A percentile compares a stretch with the other conserved stretches of the same genome.
These are phyloP conservation scores for Boeremia lycopersici DNA, from an alignment of 2,329 filamentous ascomycete genomes.

Conservation along the genomic window DNA sequence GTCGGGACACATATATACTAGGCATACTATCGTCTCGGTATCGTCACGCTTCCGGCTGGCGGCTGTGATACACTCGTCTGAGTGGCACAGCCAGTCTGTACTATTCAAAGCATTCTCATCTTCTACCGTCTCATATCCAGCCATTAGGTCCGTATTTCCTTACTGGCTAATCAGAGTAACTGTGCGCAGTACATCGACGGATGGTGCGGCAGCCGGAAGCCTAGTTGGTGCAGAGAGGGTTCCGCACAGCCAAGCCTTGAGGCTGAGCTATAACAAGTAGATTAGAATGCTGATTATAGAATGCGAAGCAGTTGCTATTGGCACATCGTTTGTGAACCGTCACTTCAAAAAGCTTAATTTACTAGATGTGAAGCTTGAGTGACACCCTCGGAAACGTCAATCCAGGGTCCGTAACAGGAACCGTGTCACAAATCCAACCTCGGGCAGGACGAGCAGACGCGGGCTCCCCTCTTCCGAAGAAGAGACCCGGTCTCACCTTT, in stretches of 20 bases:
- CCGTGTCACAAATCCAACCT: slow-evolving; percentile 3
- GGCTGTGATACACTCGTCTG: slow-evolving; percentile 10
- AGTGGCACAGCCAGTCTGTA: background rate
- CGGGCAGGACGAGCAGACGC: background rate
- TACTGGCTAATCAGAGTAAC: slow-evolving; percentile 11
- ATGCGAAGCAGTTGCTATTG: background rate
- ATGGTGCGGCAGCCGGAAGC: slow-evolving; percentile 18
- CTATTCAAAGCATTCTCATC: slow-evolving; percentile 11
- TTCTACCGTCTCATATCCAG: slow-evolving; percentile 15
- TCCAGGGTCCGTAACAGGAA: slow-evolving; percentile 4
- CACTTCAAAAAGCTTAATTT: slow-evolving; percentile 6
- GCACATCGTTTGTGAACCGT: background rate
- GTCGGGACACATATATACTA: slow-evolving; percentile 2
- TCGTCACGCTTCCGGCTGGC: background rate
- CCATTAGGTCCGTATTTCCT: slow-evolving; percentile 21
- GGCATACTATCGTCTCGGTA: slow-evolving; percentile 6
- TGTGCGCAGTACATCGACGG: slow-evolving; percentile 22
- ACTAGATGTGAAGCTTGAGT: slow-evolving; percentile 10
- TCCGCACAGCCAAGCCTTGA: slow-evolving; percentile 13
- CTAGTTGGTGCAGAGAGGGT: slow-evolving; percentile 9
- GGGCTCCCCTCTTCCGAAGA: background rate
- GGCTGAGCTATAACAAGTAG: slow-evolving; percentile 12
- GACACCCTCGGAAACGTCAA: slow-evolving; percentile 2
- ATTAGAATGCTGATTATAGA: background rate
- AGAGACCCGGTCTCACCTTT: background rate